Conservation (phyloP, 139 green algal genomes). For the Zygnema cylindricum region DNA sequence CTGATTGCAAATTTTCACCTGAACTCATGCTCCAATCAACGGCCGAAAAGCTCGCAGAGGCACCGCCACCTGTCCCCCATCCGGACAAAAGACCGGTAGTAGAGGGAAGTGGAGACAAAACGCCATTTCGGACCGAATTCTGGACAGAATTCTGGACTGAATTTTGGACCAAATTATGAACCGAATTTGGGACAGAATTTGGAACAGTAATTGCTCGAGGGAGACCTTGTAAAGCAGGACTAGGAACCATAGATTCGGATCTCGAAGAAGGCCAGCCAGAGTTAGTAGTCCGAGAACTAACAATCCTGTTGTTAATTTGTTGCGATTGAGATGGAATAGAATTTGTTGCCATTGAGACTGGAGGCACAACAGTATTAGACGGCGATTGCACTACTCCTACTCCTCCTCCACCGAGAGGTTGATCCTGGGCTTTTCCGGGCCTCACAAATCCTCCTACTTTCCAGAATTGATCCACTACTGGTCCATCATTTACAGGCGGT, state of each 20-base stretch:
- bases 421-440: neutral
- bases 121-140: neutral
- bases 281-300: neutral
- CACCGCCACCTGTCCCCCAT: neutral
- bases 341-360: neutral
- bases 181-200: neutral
- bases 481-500: no score
- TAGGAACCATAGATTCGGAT: neutral
- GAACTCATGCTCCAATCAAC: slow-evolving; percentile 36
- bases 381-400: no score
- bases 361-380: neutral
- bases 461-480: neutral
- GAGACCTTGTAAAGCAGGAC: neutral
- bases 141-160: neutral
- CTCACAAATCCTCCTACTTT: neutral
- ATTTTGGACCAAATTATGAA: neutral
- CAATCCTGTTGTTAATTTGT: neutral
- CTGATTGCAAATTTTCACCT: neutral
- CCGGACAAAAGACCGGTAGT: slow-evolving; percentile 1
- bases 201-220: neutral
- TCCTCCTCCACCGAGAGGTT: neutral
- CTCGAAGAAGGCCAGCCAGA: neutral
- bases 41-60: slow-evolving; percentile 4
- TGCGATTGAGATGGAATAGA: neutral
- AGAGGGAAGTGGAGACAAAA: neutral